phyloP scores from a whole-genome alignment of 768 basidiomycete genomes.

The Pilatotrama ljubarskyi region DNA sequence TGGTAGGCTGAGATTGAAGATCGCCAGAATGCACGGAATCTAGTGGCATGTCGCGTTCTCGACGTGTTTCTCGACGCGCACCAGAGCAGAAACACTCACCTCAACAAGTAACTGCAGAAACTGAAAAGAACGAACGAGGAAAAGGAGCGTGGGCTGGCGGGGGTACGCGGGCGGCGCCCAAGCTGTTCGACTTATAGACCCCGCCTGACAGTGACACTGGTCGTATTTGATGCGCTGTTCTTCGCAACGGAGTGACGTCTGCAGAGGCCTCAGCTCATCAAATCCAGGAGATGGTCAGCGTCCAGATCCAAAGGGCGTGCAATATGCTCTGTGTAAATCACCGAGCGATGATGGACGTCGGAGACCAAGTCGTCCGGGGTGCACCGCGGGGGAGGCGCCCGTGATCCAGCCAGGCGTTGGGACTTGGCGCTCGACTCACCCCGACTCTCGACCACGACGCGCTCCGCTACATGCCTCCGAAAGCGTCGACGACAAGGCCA shows the following conservation, averaged over 20 bases:
- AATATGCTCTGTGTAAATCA: slow-evolving; percentile 6
- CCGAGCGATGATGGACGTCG: slow-evolving; percentile 1
- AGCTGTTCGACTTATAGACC: not conserved
- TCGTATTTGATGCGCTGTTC: slow-evolving; percentile 15
- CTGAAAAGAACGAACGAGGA: not conserved
- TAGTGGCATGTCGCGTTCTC: not conserved
- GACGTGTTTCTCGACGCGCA: not conserved
- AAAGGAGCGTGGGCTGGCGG: slow-evolving; percentile 16
- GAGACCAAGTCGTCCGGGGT: not conserved
- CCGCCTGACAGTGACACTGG: not conserved
- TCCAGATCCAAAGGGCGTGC: slow-evolving; percentile 2
- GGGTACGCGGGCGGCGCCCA: not conserved
- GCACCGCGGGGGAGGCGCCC: not conserved
- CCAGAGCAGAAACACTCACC: not conserved
- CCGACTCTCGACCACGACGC: not conserved
- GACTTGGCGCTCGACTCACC: not conserved
- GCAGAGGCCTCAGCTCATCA: slow-evolving; percentile 14
- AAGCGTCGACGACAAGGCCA: not conserved
- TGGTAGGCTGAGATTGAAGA: not conserved
- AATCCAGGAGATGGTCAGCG: slow-evolving; percentile 11
- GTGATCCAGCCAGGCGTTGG: not conserved
- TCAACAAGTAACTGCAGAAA: not conserved
- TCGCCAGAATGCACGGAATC: slow-evolving; percentile 8
- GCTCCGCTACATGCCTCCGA: slow-evolving; percentile 7
- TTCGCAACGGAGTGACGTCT: slow-evolving; percentile 10